Percentiles rank a stretch among this genome's conserved stretches.
phyloP scores from a whole-genome alignment of 805 yeast genomes.

The Metschnikowia kunwiensis region DNA sequence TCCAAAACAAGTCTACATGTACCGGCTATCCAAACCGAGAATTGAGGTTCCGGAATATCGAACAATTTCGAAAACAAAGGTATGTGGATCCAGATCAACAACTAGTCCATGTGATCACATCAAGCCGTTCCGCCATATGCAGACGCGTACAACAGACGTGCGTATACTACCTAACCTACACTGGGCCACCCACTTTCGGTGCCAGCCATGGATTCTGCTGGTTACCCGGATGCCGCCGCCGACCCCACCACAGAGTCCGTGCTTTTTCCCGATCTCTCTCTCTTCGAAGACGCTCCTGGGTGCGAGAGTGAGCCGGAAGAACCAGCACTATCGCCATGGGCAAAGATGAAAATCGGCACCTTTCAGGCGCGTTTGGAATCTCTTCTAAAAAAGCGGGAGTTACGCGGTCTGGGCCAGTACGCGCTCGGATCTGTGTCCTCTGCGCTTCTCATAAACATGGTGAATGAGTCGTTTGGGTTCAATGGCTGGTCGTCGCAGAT shows the following conservation, averaged over 20 bases:
- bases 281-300: constrained; percentile 17
- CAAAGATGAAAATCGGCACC: constrained; percentile 44
- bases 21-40: no score
- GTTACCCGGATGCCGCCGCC: background rate
- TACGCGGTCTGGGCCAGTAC: constrained; percentile 7
- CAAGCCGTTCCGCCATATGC: no score
- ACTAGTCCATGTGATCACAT: no score
- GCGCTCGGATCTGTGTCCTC: constrained; percentile 10
- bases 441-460: constrained; percentile 28
- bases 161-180: no score
- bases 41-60: no score
- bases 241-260: constrained; percentile 6
- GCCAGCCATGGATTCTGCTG: no score
- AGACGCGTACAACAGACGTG: no score
- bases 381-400: constrained; percentile 21
- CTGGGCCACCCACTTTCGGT: no score
- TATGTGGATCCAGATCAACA: no score
- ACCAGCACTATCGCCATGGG: constrained; percentile 34
- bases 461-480: constrained; percentile 53
- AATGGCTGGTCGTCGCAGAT: constrained; percentile 56
- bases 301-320: constrained; percentile 2
- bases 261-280: constrained; percentile 25
- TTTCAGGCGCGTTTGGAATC: constrained; percentile 47
- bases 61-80: no score
- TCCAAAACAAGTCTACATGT: no score